Evolutionary conservation across 169 alveolate genomes (phyloP).

Genomic region (Cystoisospora suis): DNA sequence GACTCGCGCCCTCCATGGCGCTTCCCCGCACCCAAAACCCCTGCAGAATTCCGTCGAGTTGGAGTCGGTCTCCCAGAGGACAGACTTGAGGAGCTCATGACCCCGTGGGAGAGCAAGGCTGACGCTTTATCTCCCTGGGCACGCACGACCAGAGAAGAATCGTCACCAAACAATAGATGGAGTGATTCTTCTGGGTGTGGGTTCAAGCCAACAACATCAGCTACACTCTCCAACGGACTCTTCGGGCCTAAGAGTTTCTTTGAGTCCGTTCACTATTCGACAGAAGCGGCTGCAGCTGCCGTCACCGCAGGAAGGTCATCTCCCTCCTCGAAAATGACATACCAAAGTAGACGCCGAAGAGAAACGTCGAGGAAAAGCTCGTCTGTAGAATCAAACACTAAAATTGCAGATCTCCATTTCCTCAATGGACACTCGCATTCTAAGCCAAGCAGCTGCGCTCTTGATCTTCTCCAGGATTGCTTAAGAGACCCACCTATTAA

Average conservation of each 20-base stretch:
- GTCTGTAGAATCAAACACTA: neutral
- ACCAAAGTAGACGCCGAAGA: neutral
- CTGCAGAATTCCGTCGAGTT: slow-evolving; percentile 23
- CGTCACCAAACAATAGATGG: no score
- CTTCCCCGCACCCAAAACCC: neutral
- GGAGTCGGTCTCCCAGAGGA: neutral
- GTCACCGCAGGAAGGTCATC: neutral
- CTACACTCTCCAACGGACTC: neutral
- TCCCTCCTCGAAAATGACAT: neutral
- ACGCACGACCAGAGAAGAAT: neutral
- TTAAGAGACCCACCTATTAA: neutral
- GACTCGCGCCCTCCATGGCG: slow-evolving; percentile 15
- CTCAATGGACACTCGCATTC: neutral
- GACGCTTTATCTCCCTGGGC: neutral
- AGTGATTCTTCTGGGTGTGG: no score
- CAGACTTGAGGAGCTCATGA: slow-evolving; percentile 12
- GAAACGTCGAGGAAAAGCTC: neutral
- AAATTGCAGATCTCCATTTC: neutral
- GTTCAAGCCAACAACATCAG: no score
- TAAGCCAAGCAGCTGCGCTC: slow-evolving; percentile 16
- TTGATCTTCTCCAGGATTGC: slow-evolving; percentile 4
- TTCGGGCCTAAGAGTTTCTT: slow-evolving; percentile 3
- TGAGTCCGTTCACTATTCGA: neutral
- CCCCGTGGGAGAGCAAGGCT: neutral
- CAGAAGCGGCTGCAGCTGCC: neutral